These are phyloP conservation scores for Arthroderma sp. DNA, from an alignment of 2,329 filamentous ascomycete species.

Conservation along the genomic window DNA sequence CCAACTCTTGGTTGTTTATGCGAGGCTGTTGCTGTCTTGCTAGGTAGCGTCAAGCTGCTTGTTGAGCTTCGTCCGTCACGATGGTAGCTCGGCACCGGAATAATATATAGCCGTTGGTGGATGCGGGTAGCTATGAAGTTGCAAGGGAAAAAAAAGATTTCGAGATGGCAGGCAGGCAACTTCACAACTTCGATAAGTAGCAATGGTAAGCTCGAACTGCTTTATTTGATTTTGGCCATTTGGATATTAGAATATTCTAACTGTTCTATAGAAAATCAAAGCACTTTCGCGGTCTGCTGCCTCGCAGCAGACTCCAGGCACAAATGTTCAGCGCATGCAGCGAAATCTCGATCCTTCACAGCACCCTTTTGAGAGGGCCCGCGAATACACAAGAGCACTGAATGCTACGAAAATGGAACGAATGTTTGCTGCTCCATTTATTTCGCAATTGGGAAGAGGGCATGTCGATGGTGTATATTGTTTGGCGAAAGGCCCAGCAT, in stretches of 20 bases:
- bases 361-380: slow-evolving; percentile 80
- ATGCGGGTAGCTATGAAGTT: background rate
- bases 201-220: slow-evolving; percentile 1
- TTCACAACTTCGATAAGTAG: background rate
- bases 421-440: slow-evolving; percentile 76
- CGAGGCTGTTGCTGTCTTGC: background rate
- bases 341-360: slow-evolving; percentile 62
- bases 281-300: slow-evolving; percentile 34
- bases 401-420: slow-evolving; percentile 87
- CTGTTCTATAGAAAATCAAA: slow-evolving; percentile 41
- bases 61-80: no score
- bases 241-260: background rate
- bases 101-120: no score
- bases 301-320: slow-evolving; percentile 36
- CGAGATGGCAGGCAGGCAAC: background rate
- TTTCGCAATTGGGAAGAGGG: slow-evolving; percentile 74
- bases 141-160: background rate
- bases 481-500: slow-evolving; percentile 66
- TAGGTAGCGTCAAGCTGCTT: no score
- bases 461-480: slow-evolving; percentile 86
- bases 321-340: slow-evolving; percentile 32
- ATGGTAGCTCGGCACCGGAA: no score
- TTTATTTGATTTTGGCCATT: background rate
- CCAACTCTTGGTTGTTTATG: background rate
- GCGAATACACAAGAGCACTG: slow-evolving; percentile 66